Base-by-base conservation (phyloP, 1,284 basidiomycete genomes). In the Ganoderma resinaceum region DNA sequence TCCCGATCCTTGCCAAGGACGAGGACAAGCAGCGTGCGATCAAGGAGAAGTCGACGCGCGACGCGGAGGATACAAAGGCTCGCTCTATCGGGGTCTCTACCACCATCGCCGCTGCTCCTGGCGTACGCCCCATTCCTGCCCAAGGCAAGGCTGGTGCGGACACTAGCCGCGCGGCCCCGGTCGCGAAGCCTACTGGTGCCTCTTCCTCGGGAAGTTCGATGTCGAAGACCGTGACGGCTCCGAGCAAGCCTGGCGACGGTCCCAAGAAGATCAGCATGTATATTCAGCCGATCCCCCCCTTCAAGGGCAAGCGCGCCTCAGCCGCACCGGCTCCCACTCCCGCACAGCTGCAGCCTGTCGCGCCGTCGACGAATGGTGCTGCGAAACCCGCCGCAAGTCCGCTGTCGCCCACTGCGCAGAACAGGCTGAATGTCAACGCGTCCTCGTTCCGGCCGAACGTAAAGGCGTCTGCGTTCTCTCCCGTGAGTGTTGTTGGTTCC, bases 231-330 rank as follows among this genome's bases (percentile, higher is more conserved):
- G 73, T 74, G 26, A 69, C 77, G 31, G 74, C 79, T 3, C 80
- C 79, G 46, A 72, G 76, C 59, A 74, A 80, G 43, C 68, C 77
- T 35, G 71, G 78, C 14, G 74, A 76, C n/a, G 63, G 76, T n/a
- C 42, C 59, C 14, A 77, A 76, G 67, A 77, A 79, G 67, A 79
- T 89, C 68, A 83, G 70, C 73, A 94, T 95, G 93, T 82, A 85
- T 76, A 97, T 99, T 69, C 93, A 95, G 73, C 78, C 91, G 64
- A 99, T 99, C 74, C 97, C 97, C 14, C 92, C 97, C 6, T 99
- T 97, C 87, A 93, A 92, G 77, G 92, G 95, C 59, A 82, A 78
- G 68, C 85, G 87, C 72, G 70, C 77, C 23, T 75, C 76, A 20
- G 73, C 76, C 2, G 58, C 72, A 26, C 3, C 46, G 33, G 63